phyloP scores from a whole-genome alignment of 352 stramenopile genomes.

The Phytophthora idaei region DNA sequence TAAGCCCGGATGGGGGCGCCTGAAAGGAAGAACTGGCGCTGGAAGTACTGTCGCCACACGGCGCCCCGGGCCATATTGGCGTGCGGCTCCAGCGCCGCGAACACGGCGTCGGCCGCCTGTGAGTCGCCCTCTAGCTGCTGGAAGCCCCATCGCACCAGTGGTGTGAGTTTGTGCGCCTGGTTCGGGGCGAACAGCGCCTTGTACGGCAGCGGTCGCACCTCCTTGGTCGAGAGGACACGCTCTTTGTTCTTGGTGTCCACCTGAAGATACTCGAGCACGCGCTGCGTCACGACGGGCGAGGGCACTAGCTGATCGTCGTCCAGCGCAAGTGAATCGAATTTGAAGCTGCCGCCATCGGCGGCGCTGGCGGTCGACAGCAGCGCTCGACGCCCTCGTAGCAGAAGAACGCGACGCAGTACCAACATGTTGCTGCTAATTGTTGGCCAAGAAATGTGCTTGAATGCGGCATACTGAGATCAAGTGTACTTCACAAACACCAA shows the following conservation, averaged over 20 bases:
- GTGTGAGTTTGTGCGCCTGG: constrained; percentile 38
- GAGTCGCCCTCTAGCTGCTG: constrained; percentile 21
- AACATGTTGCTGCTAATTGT: constrained; percentile 11
- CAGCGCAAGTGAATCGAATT: constrained; percentile 35
- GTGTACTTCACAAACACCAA: not conserved
- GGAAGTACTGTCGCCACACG: constrained; percentile 66
- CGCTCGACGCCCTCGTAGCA: constrained; percentile 10
- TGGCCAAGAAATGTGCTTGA: not conserved
- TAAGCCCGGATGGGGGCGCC: constrained; percentile 50
- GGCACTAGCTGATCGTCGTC: constrained; percentile 17
- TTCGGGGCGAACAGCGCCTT: constrained; percentile 39
- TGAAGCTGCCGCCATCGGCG: not conserved
- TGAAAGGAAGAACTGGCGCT: constrained; percentile 67
- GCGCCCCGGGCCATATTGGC: constrained; percentile 51
- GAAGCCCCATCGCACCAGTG: constrained; percentile 49
- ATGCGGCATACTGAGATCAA: not conserved
- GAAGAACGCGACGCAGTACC: constrained; percentile 5
- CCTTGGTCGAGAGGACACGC: constrained; percentile 26
- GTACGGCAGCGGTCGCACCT: constrained; percentile 27
- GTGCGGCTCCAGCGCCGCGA: constrained; percentile 51
- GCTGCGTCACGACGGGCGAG: constrained; percentile 17
- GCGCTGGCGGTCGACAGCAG: constrained; percentile 21
- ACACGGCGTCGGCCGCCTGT: constrained; percentile 32
- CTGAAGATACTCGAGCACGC: constrained; percentile 47
- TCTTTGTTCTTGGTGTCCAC: constrained; percentile 22